These are phyloP conservation scores for Lathyrus aphaca DNA, from an alignment of 306 rosid species.

Conservation along the genomic window DNA sequence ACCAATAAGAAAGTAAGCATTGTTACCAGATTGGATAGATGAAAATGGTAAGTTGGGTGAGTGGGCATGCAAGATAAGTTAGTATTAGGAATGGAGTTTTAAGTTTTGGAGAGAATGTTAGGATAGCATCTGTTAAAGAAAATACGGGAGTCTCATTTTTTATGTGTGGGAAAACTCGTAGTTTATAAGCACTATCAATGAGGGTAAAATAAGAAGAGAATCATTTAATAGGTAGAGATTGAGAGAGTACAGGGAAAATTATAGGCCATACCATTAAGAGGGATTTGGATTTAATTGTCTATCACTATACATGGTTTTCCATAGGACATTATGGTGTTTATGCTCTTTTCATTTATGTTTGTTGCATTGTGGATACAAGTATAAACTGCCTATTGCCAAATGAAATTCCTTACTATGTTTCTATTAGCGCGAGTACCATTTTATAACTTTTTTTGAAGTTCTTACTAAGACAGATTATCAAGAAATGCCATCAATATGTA, in stretches of 20 bases:
- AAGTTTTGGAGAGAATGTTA: not conserved
- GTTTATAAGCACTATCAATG: not conserved
- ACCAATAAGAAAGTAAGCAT: not conserved
- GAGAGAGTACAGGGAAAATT: not conserved
- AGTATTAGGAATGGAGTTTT: not conserved
- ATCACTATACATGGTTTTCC: not conserved
- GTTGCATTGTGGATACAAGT: constrained; percentile 11
- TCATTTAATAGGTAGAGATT: not conserved
- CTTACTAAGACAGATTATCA: constrained; percentile 17
- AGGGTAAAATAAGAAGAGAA: constrained; percentile 9
- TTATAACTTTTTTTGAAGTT: constrained; percentile 28
- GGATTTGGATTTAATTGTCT: constrained; percentile 9
- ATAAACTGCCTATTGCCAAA: constrained; percentile 29
- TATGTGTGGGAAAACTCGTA: not conserved
- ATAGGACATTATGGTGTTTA: not conserved
- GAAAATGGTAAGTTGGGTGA: constrained; percentile 15
- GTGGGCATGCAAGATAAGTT: not conserved
- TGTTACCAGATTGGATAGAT: not conserved
- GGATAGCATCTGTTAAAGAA: not conserved
- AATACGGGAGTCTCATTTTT: not conserved
- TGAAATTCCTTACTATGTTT: constrained; percentile 11
- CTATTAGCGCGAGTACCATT: constrained; percentile 11
- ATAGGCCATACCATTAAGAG: not conserved
- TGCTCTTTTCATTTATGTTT: constrained; percentile 4
- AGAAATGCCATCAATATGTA: not conserved